phyloP scores from a whole-genome alignment of 805 yeast genomes.

The Yamadazyma philogaea region DNA sequence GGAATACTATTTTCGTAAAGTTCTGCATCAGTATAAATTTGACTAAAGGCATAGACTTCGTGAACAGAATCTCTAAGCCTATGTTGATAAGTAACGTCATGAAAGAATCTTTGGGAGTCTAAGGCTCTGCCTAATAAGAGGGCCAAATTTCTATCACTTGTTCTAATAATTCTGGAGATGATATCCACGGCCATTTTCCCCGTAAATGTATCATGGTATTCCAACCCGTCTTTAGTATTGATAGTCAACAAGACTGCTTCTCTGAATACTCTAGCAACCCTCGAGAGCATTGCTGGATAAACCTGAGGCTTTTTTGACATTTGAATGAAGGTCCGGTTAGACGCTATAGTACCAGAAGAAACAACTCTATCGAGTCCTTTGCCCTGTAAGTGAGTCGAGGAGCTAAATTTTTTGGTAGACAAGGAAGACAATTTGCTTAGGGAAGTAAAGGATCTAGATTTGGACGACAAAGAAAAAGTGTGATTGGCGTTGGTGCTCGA shows the following conservation, averaged over 20 bases:
- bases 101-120: conserved; percentile 92
- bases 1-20: conserved; percentile 28
- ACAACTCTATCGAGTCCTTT: conserved; percentile 28
- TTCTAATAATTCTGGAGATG: conserved; percentile 80
- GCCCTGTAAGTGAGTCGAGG: conserved; percentile 29
- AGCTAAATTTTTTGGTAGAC: conserved; percentile 38
- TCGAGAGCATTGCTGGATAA: conserved; percentile 85
- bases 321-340: conserved; percentile 40
- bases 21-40: conserved; percentile 46
- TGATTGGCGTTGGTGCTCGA: conserved; percentile 26
- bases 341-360: conserved; percentile 24
- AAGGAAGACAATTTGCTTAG: conserved; percentile 40
- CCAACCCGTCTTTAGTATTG: conserved; percentile 83
- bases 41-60: conserved; percentile 84
- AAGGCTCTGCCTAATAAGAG: conserved; percentile 83
- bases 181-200: conserved; percentile 93
- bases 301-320: conserved; percentile 60
- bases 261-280: conserved; percentile 76
- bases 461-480: conserved; percentile 36
- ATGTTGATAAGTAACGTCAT: conserved; percentile 94
- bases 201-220: conserved; percentile 88
- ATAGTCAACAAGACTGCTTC: conserved; percentile 69
- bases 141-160: conserved; percentile 89
- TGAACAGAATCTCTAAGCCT: conserved; percentile 80
- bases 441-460: conserved; percentile 41